Evolutionary conservation across 140 eudicot genomes (phyloP).

Genomic region (Ambrosia hybrid): DNA sequence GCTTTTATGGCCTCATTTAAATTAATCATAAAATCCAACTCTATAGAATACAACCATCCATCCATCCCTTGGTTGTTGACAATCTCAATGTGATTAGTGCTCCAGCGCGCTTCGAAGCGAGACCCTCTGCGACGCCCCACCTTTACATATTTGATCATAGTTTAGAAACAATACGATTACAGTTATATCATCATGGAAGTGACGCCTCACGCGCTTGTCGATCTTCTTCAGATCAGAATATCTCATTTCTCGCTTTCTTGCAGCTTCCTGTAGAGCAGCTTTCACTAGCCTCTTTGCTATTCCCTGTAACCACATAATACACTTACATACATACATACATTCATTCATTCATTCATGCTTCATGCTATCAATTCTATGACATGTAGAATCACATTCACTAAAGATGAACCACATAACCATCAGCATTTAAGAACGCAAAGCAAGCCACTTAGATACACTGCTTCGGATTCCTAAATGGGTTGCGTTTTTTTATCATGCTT

Average conservation of each 20-base stretch:
- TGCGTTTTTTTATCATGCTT: too few relatives aligned
- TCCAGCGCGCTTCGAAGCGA: constrained; percentile 29
- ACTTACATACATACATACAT: too few relatives aligned
- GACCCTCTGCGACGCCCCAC: constrained; percentile 37
- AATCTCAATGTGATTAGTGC: constrained; percentile 25
- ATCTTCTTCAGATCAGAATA: constrained; percentile 58
- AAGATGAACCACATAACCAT: too few relatives aligned
- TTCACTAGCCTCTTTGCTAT: constrained; percentile 62
- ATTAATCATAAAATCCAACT: neutral
- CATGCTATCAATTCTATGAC: too few relatives aligned
- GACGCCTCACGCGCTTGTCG: constrained; percentile 58
- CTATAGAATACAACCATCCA: neutral
- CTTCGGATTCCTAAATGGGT: too few relatives aligned
- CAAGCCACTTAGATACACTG: too few relatives aligned
- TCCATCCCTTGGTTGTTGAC: neutral
- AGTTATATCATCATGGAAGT: constrained; percentile 63
- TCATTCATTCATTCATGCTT: too few relatives aligned
- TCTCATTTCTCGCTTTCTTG: constrained; percentile 64
- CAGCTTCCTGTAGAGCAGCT: constrained; percentile 57
- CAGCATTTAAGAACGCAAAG: too few relatives aligned
- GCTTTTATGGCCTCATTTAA: neutral
- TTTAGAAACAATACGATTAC: constrained; percentile 52
- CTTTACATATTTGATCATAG: constrained; percentile 47
- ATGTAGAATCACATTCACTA: too few relatives aligned
- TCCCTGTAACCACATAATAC: constrained; percentile 40